Conservation (phyloP, 2,329 filamentous ascomycete genomes). For the Cadophora sp. region DNA sequence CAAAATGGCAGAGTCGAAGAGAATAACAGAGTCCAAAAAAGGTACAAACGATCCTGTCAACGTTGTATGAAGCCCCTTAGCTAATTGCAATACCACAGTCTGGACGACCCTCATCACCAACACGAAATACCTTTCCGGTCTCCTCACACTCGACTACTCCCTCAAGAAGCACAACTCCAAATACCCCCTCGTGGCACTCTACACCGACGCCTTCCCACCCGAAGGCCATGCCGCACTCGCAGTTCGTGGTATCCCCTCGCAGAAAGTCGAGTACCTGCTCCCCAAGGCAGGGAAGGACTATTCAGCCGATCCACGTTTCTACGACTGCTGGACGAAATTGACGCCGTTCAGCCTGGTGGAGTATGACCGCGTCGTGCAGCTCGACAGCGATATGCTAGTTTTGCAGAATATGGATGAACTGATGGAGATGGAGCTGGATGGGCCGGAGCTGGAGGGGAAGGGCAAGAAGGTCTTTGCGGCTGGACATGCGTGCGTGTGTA, state of each 20-base stretch:
- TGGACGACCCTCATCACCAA: constrained; percentile 92
- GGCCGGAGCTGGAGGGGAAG: constrained; percentile 54
- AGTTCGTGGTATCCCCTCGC: constrained; percentile 70
- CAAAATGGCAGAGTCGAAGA: constrained; percentile 34
- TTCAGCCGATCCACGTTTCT: constrained; percentile 81
- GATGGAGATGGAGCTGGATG: constrained; percentile 81
- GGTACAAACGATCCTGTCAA: constrained; percentile 31
- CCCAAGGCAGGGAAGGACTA: constrained; percentile 72
- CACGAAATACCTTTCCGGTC: constrained; percentile 78
- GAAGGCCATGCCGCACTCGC: constrained; percentile 73
- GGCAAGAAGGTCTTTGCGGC: constrained; percentile 78
- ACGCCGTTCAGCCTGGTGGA: constrained; percentile 77
- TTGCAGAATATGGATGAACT: constrained; percentile 89
- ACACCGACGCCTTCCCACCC: constrained; percentile 77
- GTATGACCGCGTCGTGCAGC: constrained; percentile 80
- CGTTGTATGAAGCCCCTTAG: background rate
- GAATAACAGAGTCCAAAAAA: constrained; percentile 43
- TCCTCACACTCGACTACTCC: constrained; percentile 81
- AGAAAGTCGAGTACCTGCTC: constrained; percentile 75
- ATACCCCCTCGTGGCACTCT: constrained; percentile 83
- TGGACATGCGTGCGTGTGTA: constrained; percentile 85
- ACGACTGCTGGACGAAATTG: constrained; percentile 91
- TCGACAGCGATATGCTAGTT: constrained; percentile 90
- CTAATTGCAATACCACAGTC: constrained; percentile 57
- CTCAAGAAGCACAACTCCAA: constrained; percentile 68